Base-by-base conservation (phyloP, 2,329 filamentous ascomycete genomes). In the Septoria petroselini region DNA sequence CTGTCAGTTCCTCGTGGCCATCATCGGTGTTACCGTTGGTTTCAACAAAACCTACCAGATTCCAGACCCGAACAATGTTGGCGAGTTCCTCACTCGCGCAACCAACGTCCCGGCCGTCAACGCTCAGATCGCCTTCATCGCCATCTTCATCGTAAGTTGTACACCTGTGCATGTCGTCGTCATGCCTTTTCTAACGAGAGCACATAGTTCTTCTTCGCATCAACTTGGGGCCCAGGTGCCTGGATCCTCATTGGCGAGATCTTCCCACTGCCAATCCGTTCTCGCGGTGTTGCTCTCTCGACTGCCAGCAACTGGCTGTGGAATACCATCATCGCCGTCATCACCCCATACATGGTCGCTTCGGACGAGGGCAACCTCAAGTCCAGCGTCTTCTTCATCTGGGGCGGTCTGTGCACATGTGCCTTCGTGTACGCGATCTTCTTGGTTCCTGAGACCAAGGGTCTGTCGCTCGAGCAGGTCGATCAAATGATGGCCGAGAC, bases 281-380 rank as follows among this genome's bases (percentile, higher is more conserved):
- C 90, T 33, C 86, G 88, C 60, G 90, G 90, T 74, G 88, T 95
- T 53, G 88, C 80, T 62, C 79, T 95, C 37, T 91, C 88, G 33
- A 94, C 90, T 7, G 86, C 89, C 54, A 89, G 84, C 67, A 94
- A 94, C 80, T 94, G 88, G 88, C 79, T 93, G 56, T 93, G 88
- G 88, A 66, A 66, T 58, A 61, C 57, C 46, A 59, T 64, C 56
- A 61, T 64, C 34, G 57, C 59, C 41, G 58, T 63, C 54, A 64
- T 64, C 54, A 59, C 62, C 38, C 65, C 93, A 38, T 87, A 84
- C 76, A 83, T 86, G 75, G 79, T 85, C 35, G 76, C 76, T 39
- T 59, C 68, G 19, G 73, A 80, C 54, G 70, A 79, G 58, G 84
- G 81, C 57, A 71, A 77, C 67, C 70, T 78, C 17, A 61, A 62